Conservation (phyloP, 345 rosid genomes). For the Eucalyptus tenuipes region DNA sequence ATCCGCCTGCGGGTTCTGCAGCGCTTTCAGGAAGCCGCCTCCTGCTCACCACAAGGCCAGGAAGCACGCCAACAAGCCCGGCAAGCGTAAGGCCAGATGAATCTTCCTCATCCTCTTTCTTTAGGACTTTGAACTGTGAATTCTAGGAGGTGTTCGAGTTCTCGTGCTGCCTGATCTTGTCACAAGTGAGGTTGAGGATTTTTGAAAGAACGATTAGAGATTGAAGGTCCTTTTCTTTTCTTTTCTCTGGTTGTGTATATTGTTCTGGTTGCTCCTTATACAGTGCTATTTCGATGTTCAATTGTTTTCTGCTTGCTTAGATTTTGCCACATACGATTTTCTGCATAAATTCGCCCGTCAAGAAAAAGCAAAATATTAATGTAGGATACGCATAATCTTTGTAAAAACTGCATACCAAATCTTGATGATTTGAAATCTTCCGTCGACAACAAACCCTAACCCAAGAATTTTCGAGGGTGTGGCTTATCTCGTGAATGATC, state of each 20-base stretch:
- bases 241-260: background rate
- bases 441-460: background rate
- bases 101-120: background rate
- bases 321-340: background rate
- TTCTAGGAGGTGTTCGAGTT: background rate
- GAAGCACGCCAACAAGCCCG: background rate
- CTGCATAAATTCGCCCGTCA: background rate
- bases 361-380: background rate
- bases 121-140: background rate
- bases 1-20: constrained; percentile 74
- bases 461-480: background rate
- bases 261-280: background rate
- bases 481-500: background rate
- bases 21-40: constrained; percentile 37
- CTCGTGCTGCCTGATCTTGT: background rate
- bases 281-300: background rate
- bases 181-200: background rate
- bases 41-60: background rate
- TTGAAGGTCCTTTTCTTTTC: background rate
- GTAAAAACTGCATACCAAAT: background rate
- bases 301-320: background rate
- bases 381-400: background rate
- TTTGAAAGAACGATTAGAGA: background rate
- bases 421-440: background rate
- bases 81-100: background rate